Evolutionary conservation across 495 filamentous ascomycete species (phyloP).

Genomic region (Xylaria curta): DNA sequence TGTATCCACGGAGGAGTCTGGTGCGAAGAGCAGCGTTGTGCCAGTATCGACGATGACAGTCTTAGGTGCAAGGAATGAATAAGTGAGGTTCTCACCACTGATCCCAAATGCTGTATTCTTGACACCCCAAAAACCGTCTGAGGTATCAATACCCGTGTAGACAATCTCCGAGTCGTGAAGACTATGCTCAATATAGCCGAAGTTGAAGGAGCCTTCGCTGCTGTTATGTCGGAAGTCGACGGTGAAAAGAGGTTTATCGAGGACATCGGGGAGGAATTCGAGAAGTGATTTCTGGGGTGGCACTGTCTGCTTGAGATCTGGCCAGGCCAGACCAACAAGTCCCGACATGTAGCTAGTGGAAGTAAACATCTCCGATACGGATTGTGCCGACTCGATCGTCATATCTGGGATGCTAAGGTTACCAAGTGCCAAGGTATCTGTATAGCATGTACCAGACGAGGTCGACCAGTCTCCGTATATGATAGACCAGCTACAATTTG

Average conservation of each 20-base stretch:
- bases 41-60: constrained; percentile 78
- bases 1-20: constrained; percentile 61
- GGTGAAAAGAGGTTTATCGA: constrained; percentile 65
- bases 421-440: constrained; percentile 45
- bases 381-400: constrained; percentile 54
- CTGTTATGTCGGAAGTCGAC: constrained; percentile 69
- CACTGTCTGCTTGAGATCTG: constrained; percentile 47
- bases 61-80: constrained; percentile 56
- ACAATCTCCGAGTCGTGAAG: constrained; percentile 57
- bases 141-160: constrained; percentile 68
- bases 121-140: constrained; percentile 67
- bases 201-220: constrained; percentile 73
- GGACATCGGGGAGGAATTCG: constrained; percentile 63
- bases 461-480: constrained; percentile 65
- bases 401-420: constrained; percentile 64
- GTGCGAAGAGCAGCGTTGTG: constrained; percentile 72
- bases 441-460: constrained; percentile 46
- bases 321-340: constrained; percentile 50
- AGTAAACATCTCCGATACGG: constrained; percentile 39
- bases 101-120: constrained; percentile 63
- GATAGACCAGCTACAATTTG: constrained; percentile 68
- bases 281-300: constrained; percentile 68
- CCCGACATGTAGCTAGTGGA: constrained; percentile 41
- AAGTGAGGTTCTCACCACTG: constrained; percentile 54
- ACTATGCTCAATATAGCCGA: constrained; percentile 73